Evolutionary conservation across 192 early-diverging fungal genomes (phyloP).

Genomic region (Ambispora gerdemannii): DNA sequence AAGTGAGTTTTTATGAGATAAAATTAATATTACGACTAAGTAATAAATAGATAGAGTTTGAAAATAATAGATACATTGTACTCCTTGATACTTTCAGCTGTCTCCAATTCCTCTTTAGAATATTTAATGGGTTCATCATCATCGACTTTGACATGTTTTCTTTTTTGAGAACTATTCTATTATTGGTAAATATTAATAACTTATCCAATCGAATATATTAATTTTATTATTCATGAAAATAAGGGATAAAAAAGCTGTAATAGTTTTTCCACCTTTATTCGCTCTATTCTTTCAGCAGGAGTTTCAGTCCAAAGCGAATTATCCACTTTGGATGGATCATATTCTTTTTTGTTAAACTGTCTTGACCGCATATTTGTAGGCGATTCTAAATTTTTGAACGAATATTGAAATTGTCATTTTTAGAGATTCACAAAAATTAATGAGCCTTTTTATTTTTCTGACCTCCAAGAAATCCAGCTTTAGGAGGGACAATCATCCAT

Average conservation of each 20-base stretch:
- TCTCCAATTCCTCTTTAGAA: slow-evolving; percentile 36
- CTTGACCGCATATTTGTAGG: slow-evolving; percentile 37
- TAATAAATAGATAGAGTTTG: neutral
- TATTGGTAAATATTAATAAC: neutral
- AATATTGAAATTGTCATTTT: no score
- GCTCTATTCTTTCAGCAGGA: slow-evolving; percentile 46
- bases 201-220: neutral
- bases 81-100: slow-evolving; percentile 26
- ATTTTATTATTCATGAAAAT: slow-evolving; percentile 4
- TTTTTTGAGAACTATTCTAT: neutral
- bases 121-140: slow-evolving; percentile 30
- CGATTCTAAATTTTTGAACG: no score
- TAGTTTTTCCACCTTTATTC: no score
- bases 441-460: no score
- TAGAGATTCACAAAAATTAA: no score
- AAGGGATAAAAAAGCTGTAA: no score
- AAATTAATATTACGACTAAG: neutral
- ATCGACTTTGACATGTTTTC: slow-evolving; percentile 21
- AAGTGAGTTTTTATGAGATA: no score
- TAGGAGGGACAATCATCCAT: slow-evolving; percentile 62
- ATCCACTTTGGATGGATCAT: slow-evolving; percentile 41
- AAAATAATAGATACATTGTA: slow-evolving; percentile 37
- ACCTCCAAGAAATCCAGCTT: slow-evolving; percentile 41
- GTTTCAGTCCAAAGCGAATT: slow-evolving; percentile 59
- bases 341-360: slow-evolving; percentile 42